Evolutionary conservation across 805 yeast species (phyloP).

Genomic region (Dipodascopsis tothii): DNA sequence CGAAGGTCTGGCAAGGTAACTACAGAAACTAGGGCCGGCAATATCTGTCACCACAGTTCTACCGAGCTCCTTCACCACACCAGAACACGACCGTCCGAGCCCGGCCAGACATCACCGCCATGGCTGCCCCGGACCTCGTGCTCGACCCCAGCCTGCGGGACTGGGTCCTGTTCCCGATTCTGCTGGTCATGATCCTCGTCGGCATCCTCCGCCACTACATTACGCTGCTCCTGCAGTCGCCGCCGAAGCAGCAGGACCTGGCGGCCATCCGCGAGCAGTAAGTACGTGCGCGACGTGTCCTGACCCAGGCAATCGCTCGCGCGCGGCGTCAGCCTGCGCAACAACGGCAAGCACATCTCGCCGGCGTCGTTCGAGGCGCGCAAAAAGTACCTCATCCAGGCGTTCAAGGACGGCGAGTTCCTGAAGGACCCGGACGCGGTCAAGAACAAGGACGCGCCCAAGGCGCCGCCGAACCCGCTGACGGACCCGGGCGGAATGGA

Average conservation of each 20-base stretch:
- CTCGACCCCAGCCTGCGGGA: slow-evolving; percentile 75
- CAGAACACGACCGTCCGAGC: no score
- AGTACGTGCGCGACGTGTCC: slow-evolving; percentile 5
- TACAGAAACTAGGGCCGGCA: no score
- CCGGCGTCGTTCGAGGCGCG: slow-evolving; percentile 47
- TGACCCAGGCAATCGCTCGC: slow-evolving; percentile 44
- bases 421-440: slow-evolving; percentile 43
- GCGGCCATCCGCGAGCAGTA: slow-evolving; percentile 49
- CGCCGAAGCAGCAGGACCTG: slow-evolving; percentile 47
- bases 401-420: slow-evolving; percentile 48
- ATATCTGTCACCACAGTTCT: no score
- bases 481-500: slow-evolving; percentile 67
- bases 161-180: slow-evolving; percentile 89
- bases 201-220: slow-evolving; percentile 70
- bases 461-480: slow-evolving; percentile 46
- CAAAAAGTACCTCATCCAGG: slow-evolving; percentile 41
- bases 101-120: background rate
- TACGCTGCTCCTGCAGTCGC: slow-evolving; percentile 52
- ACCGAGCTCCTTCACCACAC: no score
- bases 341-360: slow-evolving; percentile 47
- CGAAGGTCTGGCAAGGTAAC: no score
- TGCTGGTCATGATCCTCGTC: slow-evolving; percentile 80
- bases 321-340: slow-evolving; percentile 51
- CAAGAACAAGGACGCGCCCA: slow-evolving; percentile 18
- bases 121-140: slow-evolving; percentile 44